Evolutionary conservation across 2,329 filamentous ascomycete species (phyloP), one percentile per base, ranked within the genome.

Genomic region (Alternaria sp.): DNA sequence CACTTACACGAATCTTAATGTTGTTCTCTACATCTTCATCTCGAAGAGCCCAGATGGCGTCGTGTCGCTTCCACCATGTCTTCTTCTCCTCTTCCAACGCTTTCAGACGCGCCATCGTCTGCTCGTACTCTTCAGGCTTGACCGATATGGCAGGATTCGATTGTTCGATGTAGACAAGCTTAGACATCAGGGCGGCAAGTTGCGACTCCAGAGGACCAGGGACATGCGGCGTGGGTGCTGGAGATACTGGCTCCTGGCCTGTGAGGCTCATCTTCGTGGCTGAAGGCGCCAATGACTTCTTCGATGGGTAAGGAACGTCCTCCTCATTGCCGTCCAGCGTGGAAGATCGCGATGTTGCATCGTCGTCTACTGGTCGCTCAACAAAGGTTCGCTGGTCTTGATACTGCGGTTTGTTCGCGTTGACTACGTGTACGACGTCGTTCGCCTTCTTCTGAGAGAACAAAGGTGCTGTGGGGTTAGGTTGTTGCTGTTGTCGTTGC

Each of bases 21-120:
- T 82, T 78, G 63, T 82, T 83, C 55, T 79, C 75, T 2, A 82
- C 77, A 49, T 83, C 81, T 64, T 81, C 79, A 61, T 82, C 80
- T 37, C 81, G 75, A 20, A 83, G 71, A 4, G 76, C 75, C 67
- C 78, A 82, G 51, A 82, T 75, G n/a, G 80, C 78, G 66, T 80
- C 77, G 56, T 83, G 78, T 23, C 79, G 72, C 43, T 76, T 76
- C 51, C 71, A 67, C 71, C 76, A 78, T 2, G 67, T 65, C 18
- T 73, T 73, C 63, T 82, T 81, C 58, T 82, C 79, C 2, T 69
- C 71, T 61, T 82, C 78, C 7, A 82, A 69, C 2, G 70, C 63
- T 23, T 75, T 70, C 44, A 82, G 64, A 5, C 74, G 73, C 8
- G 56, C 63, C 60, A 75, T 68, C 51, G 81, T 72, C 3, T 70